Conservation (phyloP, 2,329 filamentous ascomycete species). For the Myotisia sp. region DNA sequence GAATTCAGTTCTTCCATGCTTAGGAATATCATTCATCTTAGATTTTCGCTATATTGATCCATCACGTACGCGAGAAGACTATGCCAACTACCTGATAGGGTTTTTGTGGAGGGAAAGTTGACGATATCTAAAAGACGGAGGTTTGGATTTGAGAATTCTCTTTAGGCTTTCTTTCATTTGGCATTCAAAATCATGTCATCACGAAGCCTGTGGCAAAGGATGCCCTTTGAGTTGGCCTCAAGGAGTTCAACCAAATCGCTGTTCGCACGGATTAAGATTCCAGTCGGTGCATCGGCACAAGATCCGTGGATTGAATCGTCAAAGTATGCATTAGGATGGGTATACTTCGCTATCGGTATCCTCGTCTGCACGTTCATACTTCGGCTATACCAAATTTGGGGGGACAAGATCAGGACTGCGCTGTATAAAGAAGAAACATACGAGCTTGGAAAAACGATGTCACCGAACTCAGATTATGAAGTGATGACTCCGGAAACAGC, state of each 20-base stretch:
- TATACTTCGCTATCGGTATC: conserved; percentile 69
- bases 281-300: conserved; percentile 41
- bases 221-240: neutral
- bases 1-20: too few relatives aligned
- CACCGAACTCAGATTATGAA: conserved; percentile 47
- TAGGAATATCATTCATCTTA: too few relatives aligned
- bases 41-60: too few relatives aligned
- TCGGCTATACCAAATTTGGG: conserved; percentile 77
- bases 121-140: too few relatives aligned
- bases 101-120: too few relatives aligned
- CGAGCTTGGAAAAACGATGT: conserved; percentile 37
- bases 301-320: conserved; percentile 72
- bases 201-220: neutral
- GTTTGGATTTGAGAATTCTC: too few relatives aligned
- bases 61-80: too few relatives aligned
- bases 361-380: conserved; percentile 52
- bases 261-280: conserved; percentile 41
- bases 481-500: conserved; percentile 45
- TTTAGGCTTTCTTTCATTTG: neutral
- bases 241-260: conserved; percentile 16
- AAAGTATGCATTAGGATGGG: conserved; percentile 78
- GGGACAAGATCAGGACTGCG: conserved; percentile 81
- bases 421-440: conserved; percentile 72
- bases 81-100: too few relatives aligned
- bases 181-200: neutral